Base-by-base conservation (phyloP, 352 stramenopile genomes). In the Phytopythium boreale region DNA sequence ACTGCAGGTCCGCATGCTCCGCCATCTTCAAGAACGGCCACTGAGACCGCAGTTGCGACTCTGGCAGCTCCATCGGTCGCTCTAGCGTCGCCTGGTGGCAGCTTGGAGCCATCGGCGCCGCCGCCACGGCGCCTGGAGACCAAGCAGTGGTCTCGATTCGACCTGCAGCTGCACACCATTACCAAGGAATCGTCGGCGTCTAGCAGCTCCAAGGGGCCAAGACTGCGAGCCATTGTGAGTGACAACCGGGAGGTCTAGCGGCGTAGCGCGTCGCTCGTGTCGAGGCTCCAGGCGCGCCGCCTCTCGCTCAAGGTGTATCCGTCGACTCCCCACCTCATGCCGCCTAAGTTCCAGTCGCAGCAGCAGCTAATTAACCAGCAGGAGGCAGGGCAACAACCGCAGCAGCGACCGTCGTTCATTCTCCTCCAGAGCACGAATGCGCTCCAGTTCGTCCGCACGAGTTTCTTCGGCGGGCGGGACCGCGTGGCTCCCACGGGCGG, bases 391-490 rank as follows among this genome's bases (percentile, higher is more conserved):
- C 39, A 14, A 34, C 31, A n/a, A 55, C n/a, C 39, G 47, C 19
- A 36, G 56, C 20, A 64, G 41, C 46, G 64, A 29, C 22, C 51
- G 44, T 9, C 66, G 56, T 24, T 15, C 49, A 37, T 84, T 46
- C 53, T 76, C 63, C 59, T 73, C 61, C 62, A 17, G 1, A 61
- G 63, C 5, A 68, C 72, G 9, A 76, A 68, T 61, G 50, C 56
- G 59, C 29, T 84, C 2, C 63, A 70, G 12, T 47, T 61, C 22
- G 55, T 82, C 27, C 76, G 74, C 17, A 60, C 62, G 2, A 82
- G 69, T 15, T 74, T 84, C 46, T 80, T 79, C 20, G 74, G 69
- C 47, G 64, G 52, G n/a, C 66, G 75, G 2, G 69, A 27, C 5
- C 34, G 56, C 17, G 56, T 61, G 5, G 68, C 17, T 53, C 73